Evolutionary conservation across 1,284 basidiomycete species (phyloP), one percentile per base, ranked within the genome.

Genomic region (Naganishia sp.): DNA sequence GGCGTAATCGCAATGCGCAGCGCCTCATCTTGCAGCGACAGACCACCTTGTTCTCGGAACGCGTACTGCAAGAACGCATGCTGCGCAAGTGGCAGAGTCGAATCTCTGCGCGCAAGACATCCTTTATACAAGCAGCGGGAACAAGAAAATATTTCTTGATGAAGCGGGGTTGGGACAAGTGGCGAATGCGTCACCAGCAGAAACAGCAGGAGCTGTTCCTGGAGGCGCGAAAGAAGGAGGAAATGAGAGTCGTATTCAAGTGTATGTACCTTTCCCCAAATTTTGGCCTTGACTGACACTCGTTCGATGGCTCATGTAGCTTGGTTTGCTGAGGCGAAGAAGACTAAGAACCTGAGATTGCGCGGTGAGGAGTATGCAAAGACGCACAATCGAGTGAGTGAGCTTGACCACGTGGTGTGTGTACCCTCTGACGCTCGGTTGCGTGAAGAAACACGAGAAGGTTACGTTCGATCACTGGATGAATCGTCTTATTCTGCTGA

Each of bases 61-160:
- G 54, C 11, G 49, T 57, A 15, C 43, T 67, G 23, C 57, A 61
- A 31, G 45, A 50, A 45, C 50, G 54, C n/a, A 59, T 43, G 42
- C n/a, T 63, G 53, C 15, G 45, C 25, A 31, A 18, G 23, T 63
- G 55, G 52, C 53, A 23, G 23, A 48, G 48, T 33, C 39, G 46
- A 16, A 21, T 56, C 18, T 33, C 44, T 18, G 42, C 28, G n/a
- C 23, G 33, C 52, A 67, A 63, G 52, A 48, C 53, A 11, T 39
- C 31, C 2, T 39, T 63, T 18, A 48, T 50, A 9, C 49, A 56
- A 36, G 65, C 53, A 18, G 65, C 65, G 36, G 52, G 56, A 25
- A 60, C 59, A 4, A 39, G 56, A 25, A 49, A 66, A 23, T 60
- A 61, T 39, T 66, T 66, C 65, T 36, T 45, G 28, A 45, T 66